Conservation (phyloP, 1,284 basidiomycete genomes). For the Thecaphora thlaspeos region DNA sequence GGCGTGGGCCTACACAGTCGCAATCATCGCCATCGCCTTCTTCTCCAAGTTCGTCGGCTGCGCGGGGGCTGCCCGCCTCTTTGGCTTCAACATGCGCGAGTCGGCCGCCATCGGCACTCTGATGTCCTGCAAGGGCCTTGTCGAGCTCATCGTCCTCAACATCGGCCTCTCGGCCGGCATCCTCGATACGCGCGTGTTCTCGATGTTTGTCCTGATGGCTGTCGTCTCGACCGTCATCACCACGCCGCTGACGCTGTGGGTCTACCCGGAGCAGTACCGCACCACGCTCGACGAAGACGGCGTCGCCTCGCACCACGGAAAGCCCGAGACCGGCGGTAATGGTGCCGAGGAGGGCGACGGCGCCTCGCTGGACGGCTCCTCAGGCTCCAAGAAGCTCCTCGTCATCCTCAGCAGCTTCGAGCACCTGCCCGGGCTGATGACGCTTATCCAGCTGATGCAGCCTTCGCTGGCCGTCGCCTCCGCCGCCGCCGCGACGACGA, state of each 20-base stretch:
- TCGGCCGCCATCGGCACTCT: conserved; percentile 80
- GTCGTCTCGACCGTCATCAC: conserved; percentile 83
- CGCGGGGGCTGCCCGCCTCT: conserved; percentile 66
- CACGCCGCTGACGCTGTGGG: conserved; percentile 74
- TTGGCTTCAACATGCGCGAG: conserved; percentile 75
- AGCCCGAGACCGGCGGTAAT: conserved; percentile 1
- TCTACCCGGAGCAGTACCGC: conserved; percentile 67
- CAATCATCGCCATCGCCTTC: conserved; percentile 79
- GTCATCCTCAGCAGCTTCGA: conserved; percentile 89
- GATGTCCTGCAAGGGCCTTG: conserved; percentile 88
- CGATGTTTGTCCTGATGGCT: conserved; percentile 89
- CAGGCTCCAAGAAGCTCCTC: conserved; percentile 64
- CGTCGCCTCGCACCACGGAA: conserved; percentile 21
- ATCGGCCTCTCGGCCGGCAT: conserved; percentile 79
- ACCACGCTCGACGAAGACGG: conserved; percentile 21
- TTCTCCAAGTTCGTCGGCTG: conserved; percentile 66
- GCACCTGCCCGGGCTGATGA: conserved; percentile 68
- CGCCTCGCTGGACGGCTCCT: conserved; percentile 9
- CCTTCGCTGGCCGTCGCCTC: conserved; percentile 40
- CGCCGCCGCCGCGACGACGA: conserved; percentile 8
- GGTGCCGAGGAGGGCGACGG: conserved; percentile 16
- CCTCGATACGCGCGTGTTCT: conserved; percentile 67
- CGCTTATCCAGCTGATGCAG: conserved; percentile 62
- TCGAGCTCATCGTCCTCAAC: conserved; percentile 80
- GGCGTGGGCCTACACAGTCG: conserved; percentile 82